Percentiles rank a stretch among this genome's conserved stretches.
Evolutionary conservation across 2,329 filamentous ascomycete species (phyloP).

Genomic region (Hypoxylon sp.): DNA sequence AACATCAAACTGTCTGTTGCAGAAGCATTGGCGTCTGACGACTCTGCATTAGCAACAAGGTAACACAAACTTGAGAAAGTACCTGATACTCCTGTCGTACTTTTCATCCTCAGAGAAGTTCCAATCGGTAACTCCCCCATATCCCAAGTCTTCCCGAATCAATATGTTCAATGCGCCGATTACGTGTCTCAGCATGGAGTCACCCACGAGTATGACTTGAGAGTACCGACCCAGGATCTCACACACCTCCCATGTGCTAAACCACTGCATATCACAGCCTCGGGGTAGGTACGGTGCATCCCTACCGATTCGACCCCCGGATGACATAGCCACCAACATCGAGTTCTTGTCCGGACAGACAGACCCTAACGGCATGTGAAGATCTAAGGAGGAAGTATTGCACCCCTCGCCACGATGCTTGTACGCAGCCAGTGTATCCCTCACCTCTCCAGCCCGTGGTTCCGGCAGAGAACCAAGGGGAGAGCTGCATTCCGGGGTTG

Average conservation of each 20-base stretch:
- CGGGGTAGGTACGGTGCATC: slow-evolving; percentile 63
- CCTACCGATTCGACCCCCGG: slow-evolving; percentile 61
- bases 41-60: slow-evolving; percentile 22
- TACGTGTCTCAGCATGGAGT: slow-evolving; percentile 65
- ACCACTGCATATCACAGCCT: slow-evolving; percentile 65
- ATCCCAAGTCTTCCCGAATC: slow-evolving; percentile 62
- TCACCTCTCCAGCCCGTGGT: slow-evolving; percentile 34
- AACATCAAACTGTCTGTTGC: slow-evolving; percentile 65
- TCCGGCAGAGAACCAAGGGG: slow-evolving; percentile 15
- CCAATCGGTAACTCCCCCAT: slow-evolving; percentile 65
- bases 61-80: background rate
- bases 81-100: slow-evolving; percentile 44
- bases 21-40: slow-evolving; percentile 61
- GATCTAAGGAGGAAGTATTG: slow-evolving; percentile 62
- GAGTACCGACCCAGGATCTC: slow-evolving; percentile 62
- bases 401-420: slow-evolving; percentile 60
- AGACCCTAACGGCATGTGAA: slow-evolving; percentile 56
- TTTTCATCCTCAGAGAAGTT: slow-evolving; percentile 62
- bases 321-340: slow-evolving; percentile 60
- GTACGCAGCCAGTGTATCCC: slow-evolving; percentile 60
- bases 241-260: slow-evolving; percentile 62
- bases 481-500: slow-evolving; percentile 1
- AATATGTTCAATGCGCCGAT: slow-evolving; percentile 64
- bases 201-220: slow-evolving; percentile 63
- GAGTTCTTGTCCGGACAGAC: slow-evolving; percentile 56